phyloP scores from a whole-genome alignment of 768 basidiomycete species.

The Russula lepida region DNA sequence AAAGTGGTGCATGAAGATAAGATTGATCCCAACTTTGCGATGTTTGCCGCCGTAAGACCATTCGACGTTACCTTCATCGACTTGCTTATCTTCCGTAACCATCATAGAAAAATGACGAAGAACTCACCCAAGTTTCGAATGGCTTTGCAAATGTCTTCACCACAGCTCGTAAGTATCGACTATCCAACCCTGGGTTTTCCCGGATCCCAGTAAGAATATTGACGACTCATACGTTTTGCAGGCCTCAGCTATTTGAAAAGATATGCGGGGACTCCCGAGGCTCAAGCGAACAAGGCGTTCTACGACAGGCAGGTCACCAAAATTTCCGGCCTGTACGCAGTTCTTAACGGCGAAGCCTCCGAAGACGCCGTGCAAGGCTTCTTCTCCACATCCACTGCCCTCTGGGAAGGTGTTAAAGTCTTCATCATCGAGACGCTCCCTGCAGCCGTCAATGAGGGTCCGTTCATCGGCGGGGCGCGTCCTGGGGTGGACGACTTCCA shows the following conservation, averaged over 20 bases:
- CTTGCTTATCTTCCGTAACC: background rate
- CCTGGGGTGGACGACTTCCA: conserved; percentile 52
- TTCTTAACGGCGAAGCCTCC: conserved; percentile 35
- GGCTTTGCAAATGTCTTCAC: conserved; percentile 32
- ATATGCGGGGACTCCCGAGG: conserved; percentile 29
- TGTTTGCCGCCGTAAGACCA: conserved; percentile 33
- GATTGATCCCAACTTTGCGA: conserved; percentile 46
- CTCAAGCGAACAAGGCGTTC: conserved; percentile 33
- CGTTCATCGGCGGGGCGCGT: conserved; percentile 40
- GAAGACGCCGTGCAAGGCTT: conserved; percentile 32
- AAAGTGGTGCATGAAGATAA: conserved; percentile 37
- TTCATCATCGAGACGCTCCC: conserved; percentile 38
- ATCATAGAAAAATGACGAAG: conserved; percentile 38
- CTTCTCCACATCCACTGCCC: conserved; percentile 31
- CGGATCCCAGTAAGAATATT: background rate
- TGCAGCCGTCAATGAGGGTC: conserved; percentile 31
- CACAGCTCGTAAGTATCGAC: conserved; percentile 32
- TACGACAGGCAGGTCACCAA: conserved; percentile 35
- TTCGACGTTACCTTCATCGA: background rate
- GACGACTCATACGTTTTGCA: conserved; percentile 14
- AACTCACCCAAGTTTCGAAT: conserved; percentile 32
- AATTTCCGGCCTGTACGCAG: conserved; percentile 35
- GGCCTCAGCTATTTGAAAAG: conserved; percentile 38
- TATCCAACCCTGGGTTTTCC: accelerated
- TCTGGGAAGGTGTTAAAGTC: conserved; percentile 31